Conservation (phyloP, 495 filamentous ascomycete genomes). For the Cercophora sp. region DNA sequence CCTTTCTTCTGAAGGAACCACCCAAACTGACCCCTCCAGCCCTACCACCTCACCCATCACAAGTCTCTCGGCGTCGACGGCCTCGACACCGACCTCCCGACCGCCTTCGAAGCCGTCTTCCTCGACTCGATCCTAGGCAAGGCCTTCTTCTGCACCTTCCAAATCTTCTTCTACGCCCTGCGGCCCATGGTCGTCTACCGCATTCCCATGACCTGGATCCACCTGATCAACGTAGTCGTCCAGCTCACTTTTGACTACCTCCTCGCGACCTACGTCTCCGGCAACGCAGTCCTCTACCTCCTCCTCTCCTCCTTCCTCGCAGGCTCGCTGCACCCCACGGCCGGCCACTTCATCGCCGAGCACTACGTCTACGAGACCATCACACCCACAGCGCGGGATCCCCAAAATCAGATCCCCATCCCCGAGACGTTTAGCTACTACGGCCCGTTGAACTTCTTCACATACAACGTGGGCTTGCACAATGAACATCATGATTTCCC, state of each 20-base stretch:
- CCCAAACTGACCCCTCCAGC: constrained; percentile 41
- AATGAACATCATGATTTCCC: constrained; percentile 99
- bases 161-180: constrained; percentile 99
- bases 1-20: neutral
- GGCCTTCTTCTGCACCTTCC: constrained; percentile 99
- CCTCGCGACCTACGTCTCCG: constrained; percentile 54
- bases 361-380: constrained; percentile 93
- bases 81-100: constrained; percentile 94
- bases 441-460: constrained; percentile 83
- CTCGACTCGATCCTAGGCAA: constrained; percentile 96
- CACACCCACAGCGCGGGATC: constrained; percentile 54
- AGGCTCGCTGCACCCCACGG: constrained; percentile 88
- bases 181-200: constrained; percentile 93
- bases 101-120: constrained; percentile 84
- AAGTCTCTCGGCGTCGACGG: constrained; percentile 97
- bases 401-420: constrained; percentile 55
- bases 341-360: constrained; percentile 98
- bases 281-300: constrained; percentile 69
- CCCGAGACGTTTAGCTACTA: constrained; percentile 99
- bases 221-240: constrained; percentile 70
- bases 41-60: constrained; percentile 98
- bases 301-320: constrained; percentile 87
- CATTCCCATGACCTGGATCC: constrained; percentile 81
- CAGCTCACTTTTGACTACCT: constrained; percentile 76
- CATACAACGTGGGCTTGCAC: constrained; percentile 95